Conservation (phyloP, 2,329 filamentous ascomycete genomes). For the Penicillium fuscoglaucum region DNA sequence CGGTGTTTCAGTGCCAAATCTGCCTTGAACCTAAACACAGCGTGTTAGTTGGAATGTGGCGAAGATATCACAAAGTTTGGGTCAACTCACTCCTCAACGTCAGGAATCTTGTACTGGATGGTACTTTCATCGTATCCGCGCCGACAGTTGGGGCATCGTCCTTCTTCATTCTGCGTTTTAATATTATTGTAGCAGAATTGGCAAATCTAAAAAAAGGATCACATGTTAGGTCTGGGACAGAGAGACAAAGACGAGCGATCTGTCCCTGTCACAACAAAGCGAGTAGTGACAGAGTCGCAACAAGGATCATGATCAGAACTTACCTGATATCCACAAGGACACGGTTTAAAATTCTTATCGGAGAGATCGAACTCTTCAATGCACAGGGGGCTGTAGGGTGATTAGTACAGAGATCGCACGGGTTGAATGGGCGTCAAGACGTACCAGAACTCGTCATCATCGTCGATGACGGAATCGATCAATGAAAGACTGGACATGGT, state of each 20-base stretch:
- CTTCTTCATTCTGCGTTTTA: constrained; percentile 90
- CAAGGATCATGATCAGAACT: constrained; percentile 23
- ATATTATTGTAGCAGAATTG: constrained; percentile 99
- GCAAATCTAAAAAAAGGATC: constrained; percentile 68
- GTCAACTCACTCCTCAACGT: constrained; percentile 82
- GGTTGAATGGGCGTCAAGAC: constrained; percentile 10
- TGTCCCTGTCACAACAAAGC: no score
- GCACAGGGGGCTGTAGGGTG: constrained; percentile 74
- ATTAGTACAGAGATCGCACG: constrained; percentile 24
- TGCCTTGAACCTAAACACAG: constrained; percentile 48
- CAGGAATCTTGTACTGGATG: constrained; percentile 95
- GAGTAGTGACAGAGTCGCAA: background rate
- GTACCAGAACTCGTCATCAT: constrained; percentile 52
- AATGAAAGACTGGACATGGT: constrained; percentile 48
- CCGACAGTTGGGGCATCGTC: constrained; percentile 94
- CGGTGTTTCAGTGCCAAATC: constrained; percentile 69
- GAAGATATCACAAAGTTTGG: background rate
- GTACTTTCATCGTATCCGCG: constrained; percentile 95
- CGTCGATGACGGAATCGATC: constrained; percentile 52
- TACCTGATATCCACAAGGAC: constrained; percentile 98
- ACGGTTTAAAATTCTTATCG: constrained; percentile 94
- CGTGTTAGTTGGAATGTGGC: constrained; percentile 25
- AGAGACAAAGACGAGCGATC: background rate
- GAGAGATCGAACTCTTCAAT: constrained; percentile 99
- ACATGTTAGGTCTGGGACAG: constrained; percentile 9